These are phyloP conservation scores for Linnemannia schmuckeri DNA, from an alignment of 192 early-diverging fungal genomes.

Conservation along the genomic window DNA sequence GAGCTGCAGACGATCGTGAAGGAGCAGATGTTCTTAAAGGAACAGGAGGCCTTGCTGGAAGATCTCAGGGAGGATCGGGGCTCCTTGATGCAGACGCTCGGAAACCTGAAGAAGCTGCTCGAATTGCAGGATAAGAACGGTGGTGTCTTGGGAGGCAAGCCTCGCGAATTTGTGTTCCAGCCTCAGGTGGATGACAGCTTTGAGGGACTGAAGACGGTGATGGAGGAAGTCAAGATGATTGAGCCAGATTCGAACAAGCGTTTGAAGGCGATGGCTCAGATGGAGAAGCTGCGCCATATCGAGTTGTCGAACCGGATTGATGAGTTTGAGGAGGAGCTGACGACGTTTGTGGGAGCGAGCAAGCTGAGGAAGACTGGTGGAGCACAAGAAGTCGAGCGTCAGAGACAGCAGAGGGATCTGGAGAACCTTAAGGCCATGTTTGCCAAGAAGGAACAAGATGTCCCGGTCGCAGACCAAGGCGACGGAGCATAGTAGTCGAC, in stretches of 20 bases:
- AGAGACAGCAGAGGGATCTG: constrained; percentile 73
- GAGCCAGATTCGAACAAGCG: constrained; percentile 72
- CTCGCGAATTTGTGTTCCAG: constrained; percentile 66
- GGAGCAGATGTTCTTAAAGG: constrained; percentile 83
- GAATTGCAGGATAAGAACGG: constrained; percentile 62
- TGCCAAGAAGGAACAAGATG: constrained; percentile 4
- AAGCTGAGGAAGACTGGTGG: constrained; percentile 81
- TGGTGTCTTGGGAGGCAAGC: constrained; percentile 28
- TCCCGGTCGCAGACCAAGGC: neutral
- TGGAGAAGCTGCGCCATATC: constrained; percentile 70
- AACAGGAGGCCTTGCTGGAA: constrained; percentile 77
- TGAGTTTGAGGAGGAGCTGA: constrained; percentile 80
- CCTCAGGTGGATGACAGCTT: constrained; percentile 66
- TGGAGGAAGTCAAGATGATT: constrained; percentile 76
- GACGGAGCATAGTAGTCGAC: neutral
- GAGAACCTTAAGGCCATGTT: constrained; percentile 68
- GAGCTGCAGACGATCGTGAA: constrained; percentile 82
- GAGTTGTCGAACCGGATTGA: constrained; percentile 77
- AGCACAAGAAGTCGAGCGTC: constrained; percentile 75
- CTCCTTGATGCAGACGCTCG: constrained; percentile 68
- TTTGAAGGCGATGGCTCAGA: constrained; percentile 70
- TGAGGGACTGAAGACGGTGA: constrained; percentile 71
- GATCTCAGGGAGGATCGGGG: constrained; percentile 74
- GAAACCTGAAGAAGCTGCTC: constrained; percentile 69
- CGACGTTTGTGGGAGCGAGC: constrained; percentile 69